Conservation (phyloP, 768 basidiomycete species). For the Boletus tomentosulus region DNA sequence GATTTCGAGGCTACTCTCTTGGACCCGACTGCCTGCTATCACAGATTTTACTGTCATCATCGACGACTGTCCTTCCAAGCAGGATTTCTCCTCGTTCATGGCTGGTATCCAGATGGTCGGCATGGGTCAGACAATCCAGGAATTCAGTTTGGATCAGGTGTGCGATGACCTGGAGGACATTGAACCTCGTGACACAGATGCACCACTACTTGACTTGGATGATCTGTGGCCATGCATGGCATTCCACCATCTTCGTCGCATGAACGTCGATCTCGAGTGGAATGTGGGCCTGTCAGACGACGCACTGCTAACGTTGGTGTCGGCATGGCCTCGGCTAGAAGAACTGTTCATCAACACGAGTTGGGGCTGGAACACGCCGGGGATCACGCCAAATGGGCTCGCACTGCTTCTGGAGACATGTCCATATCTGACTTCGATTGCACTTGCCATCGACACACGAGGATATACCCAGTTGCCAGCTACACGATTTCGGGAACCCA, state of each 20-base stretch:
- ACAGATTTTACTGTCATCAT: neutral
- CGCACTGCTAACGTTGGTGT: neutral
- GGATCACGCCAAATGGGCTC: slow-evolving; percentile 2
- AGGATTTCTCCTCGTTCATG: neutral
- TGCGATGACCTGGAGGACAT: neutral
- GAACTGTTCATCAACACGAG: slow-evolving; percentile 2
- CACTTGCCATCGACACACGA: slow-evolving; percentile 8
- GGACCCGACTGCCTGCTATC: neutral
- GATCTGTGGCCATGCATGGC: neutral
- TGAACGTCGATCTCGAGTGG: neutral
- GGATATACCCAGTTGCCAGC: neutral
- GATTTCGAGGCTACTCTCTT: neutral
- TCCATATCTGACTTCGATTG: neutral
- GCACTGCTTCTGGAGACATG: neutral
- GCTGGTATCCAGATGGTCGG: neutral
- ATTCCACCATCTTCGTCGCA: neutral
- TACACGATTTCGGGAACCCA: neutral
- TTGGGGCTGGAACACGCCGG: slow-evolving; percentile 9
- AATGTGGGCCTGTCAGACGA: neutral
- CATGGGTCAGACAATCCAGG: neutral
- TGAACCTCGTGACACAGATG: neutral
- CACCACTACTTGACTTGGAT: neutral
- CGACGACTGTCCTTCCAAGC: neutral
- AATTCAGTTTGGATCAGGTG: neutral
- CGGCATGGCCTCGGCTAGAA: slow-evolving; percentile 10